These are phyloP conservation scores for Asterophora lycoperdoides DNA, from an alignment of 768 basidiomycete genomes.

Conservation along the genomic window DNA sequence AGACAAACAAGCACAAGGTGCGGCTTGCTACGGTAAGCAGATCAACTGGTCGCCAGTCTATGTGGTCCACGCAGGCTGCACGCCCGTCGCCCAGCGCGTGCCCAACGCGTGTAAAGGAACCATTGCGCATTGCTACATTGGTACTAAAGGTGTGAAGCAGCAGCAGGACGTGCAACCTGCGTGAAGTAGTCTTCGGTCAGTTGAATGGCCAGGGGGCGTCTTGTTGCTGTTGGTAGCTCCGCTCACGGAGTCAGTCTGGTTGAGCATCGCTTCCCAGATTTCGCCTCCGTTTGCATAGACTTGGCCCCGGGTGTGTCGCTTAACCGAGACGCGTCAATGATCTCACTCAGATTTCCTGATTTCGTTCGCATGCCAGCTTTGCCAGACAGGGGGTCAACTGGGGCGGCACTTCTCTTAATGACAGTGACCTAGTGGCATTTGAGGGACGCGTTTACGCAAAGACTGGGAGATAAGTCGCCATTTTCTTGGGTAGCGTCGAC, in stretches of 20 bases:
- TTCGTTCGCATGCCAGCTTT: conserved; percentile 34
- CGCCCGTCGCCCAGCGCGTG: too few species aligned
- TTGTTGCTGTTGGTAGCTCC: conserved; percentile 49
- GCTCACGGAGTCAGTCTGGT: conserved; percentile 54
- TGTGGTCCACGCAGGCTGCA: too few species aligned
- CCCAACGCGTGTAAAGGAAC: conserved; percentile 52
- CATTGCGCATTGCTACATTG: conserved; percentile 29
- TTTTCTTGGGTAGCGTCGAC: conserved; percentile 36
- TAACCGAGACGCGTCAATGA: conserved; percentile 1
- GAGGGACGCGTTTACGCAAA: conserved; percentile 3
- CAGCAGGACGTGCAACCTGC: conserved; percentile 57
- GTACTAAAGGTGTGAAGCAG: conserved; percentile 48
- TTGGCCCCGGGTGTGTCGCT: conserved; percentile 54
- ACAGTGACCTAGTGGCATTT: conserved; percentile 28
- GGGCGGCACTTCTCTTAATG: conserved; percentile 51
- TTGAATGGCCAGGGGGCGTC: background rate
- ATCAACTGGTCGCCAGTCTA: too few species aligned
- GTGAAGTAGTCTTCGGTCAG: background rate
- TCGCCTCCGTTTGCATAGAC: conserved; percentile 39
- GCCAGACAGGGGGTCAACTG: conserved; percentile 46
- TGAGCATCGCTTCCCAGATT: conserved; percentile 60
- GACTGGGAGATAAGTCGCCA: conserved; percentile 28
- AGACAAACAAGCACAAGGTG: too few species aligned
- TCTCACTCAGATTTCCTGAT: background rate
- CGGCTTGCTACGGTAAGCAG: too few species aligned